Evolutionary conservation across 2,329 filamentous ascomycete species (phyloP).

Genomic region (Trichoderma endophyticum): DNA sequence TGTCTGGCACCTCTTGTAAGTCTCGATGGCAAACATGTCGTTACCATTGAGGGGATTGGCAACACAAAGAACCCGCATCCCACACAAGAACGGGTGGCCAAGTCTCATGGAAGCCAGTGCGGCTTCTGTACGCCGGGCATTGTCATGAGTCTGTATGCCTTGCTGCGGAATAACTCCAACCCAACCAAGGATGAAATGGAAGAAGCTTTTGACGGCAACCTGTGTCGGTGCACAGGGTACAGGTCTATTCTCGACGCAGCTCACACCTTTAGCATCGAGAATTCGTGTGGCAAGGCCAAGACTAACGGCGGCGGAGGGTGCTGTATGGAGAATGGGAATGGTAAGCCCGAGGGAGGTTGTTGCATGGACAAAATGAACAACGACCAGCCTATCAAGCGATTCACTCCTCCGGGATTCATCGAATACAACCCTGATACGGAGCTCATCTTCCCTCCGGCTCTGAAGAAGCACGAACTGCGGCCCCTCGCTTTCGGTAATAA

Average conservation of each 20-base stretch:
- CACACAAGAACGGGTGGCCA: constrained; percentile 84
- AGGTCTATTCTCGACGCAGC: constrained; percentile 91
- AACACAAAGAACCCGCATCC: constrained; percentile 84
- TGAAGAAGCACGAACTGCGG: constrained; percentile 78
- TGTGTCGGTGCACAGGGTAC: constrained; percentile 95
- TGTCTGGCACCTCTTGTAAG: constrained; percentile 90
- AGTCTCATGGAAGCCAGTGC: constrained; percentile 87
- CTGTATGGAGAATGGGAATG: constrained; percentile 65
- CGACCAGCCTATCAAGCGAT: constrained; percentile 59
- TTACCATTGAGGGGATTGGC: constrained; percentile 95
- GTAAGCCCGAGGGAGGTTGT: constrained; percentile 49
- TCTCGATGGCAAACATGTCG: constrained; percentile 95
- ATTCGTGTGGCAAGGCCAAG: constrained; percentile 48
- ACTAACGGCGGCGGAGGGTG: constrained; percentile 54
- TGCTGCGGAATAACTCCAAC: constrained; percentile 77
- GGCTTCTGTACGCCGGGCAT: constrained; percentile 97
- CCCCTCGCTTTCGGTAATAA: constrained; percentile 91
- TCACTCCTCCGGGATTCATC: constrained; percentile 87
- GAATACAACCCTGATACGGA: constrained; percentile 92
- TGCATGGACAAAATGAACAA: constrained; percentile 62
- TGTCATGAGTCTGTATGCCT: constrained; percentile 94
- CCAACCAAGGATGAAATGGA: constrained; percentile 83
- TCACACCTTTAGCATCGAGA: constrained; percentile 72
- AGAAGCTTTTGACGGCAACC: constrained; percentile 94
- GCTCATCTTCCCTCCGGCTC: constrained; percentile 84